These are phyloP conservation scores for Moringa oleifera DNA, from an alignment of 345 rosid species.

Conservation along the genomic window DNA sequence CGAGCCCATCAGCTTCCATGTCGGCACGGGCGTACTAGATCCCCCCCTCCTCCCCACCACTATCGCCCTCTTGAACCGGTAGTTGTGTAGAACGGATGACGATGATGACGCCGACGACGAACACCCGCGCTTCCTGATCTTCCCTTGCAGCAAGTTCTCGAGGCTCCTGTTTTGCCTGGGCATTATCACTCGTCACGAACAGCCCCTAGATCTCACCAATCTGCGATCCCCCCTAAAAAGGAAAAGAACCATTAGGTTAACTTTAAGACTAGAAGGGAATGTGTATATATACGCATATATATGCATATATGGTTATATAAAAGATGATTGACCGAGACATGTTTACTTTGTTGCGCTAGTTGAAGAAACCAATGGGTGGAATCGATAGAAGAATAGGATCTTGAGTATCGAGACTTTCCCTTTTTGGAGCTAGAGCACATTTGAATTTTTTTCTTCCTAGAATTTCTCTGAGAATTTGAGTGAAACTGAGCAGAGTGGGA, in stretches of 20 bases:
- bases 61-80: conserved; percentile 81
- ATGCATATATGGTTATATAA: conserved; percentile 15
- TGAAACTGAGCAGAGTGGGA: neutral
- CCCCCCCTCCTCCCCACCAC: conserved; percentile 78
- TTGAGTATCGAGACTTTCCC: neutral
- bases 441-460: conserved; percentile 18
- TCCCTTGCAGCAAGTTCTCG: conserved; percentile 64
- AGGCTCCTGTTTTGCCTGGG: conserved; percentile 50
- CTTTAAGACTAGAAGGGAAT: neutral
- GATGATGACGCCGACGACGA: conserved; percentile 85
- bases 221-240: conserved; percentile 1
- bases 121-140: conserved; percentile 89
- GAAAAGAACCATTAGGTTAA: neutral
- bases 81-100: conserved; percentile 68
- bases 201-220: conserved; percentile 23
- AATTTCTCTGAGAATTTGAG: neutral
- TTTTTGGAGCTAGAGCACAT: neutral
- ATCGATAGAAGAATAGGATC: neutral
- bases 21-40: conserved; percentile 82
- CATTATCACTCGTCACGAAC: conserved; percentile 32
- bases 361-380: neutral
- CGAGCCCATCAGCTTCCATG: conserved; percentile 71
- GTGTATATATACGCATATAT: conserved; percentile 16
- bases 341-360: neutral
- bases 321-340: neutral